These are phyloP conservation scores for Nicotiana knightiana DNA, from an alignment of 257 asterid genomes.

Conservation along the genomic window DNA sequence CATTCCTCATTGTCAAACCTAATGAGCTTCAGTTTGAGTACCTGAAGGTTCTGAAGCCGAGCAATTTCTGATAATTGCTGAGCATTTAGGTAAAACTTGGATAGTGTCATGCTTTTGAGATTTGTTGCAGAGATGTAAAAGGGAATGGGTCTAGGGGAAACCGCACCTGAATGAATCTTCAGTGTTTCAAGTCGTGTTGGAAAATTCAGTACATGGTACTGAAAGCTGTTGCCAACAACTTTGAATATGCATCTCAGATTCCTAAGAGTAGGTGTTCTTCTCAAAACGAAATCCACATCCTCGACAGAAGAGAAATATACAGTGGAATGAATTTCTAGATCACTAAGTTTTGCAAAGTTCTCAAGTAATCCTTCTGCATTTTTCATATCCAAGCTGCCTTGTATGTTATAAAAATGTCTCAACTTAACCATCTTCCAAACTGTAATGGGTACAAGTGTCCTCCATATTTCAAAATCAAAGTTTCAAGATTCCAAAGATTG, in stretches of 20 bases:
- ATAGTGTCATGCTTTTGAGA: conserved; percentile 6
- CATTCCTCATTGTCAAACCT: background rate
- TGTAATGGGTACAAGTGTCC: background rate
- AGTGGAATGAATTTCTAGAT: conserved; percentile 6
- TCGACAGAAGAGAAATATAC: background rate
- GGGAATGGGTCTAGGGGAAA: no score
- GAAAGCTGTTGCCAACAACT: background rate
- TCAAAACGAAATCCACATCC: background rate
- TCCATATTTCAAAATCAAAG: background rate
- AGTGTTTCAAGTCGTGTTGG: background rate
- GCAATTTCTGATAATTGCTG: conserved; percentile 4
- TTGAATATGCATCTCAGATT: background rate
- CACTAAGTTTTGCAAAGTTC: background rate
- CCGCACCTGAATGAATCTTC: background rate
- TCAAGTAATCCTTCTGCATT: background rate
- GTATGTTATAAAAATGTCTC: conserved; percentile 4
- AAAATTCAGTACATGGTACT: background rate
- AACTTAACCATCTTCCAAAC: conserved; percentile 10
- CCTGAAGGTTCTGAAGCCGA: conserved; percentile 6
- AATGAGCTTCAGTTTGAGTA: background rate
- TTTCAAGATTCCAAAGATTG: conserved; percentile 6
- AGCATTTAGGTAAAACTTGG: background rate
- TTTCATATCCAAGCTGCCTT: background rate
- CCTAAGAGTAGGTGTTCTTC: conserved; percentile 1
- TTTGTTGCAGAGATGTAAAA: background rate